Percentiles rank a stretch among this genome's conserved stretches.
Evolutionary conservation across 495 filamentous ascomycete species (phyloP).

Genomic region (Aspergillus incahuasiensis): DNA sequence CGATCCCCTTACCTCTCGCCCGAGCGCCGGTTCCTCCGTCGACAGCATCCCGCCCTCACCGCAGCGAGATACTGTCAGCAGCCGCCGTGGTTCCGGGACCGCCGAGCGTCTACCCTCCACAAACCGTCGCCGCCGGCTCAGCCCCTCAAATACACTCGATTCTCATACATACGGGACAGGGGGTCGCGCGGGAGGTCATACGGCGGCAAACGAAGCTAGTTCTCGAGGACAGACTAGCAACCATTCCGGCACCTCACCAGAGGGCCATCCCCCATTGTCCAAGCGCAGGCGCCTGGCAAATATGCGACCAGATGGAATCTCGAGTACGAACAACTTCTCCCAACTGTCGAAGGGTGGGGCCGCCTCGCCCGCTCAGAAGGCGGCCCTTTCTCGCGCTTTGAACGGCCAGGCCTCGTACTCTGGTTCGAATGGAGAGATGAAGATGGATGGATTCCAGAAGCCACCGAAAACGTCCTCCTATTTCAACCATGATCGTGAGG

Average conservation of each 20-base stretch:
- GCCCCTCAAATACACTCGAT: conserved; percentile 23
- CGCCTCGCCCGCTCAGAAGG: conserved; percentile 36
- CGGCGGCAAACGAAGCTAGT: conserved; percentile 26
- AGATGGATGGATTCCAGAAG: conserved; percentile 47
- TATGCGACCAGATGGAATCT: conserved; percentile 57
- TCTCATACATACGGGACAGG: conserved; percentile 18
- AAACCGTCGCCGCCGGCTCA: conserved; percentile 29
- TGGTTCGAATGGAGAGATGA: conserved; percentile 36
- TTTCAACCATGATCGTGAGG: conserved; percentile 85
- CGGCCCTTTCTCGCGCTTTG: conserved; percentile 32
- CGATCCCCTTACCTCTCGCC: conserved; percentile 21
- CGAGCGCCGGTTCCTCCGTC: conserved; percentile 18
- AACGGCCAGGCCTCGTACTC: conserved; percentile 46
- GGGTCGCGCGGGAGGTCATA: conserved; percentile 18
- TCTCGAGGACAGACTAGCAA: conserved; percentile 22
- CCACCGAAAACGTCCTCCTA: conserved; percentile 42
- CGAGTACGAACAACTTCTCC: conserved; percentile 44
- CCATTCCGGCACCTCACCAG: conserved; percentile 25
- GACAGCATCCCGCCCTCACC: conserved; percentile 9
- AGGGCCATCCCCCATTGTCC: conserved; percentile 40
- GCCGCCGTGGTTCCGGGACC: conserved; percentile 8
- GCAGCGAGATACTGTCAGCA: conserved; percentile 13
- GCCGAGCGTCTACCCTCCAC: conserved; percentile 11
- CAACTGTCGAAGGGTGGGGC: conserved; percentile 45
- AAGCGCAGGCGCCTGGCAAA: conserved; percentile 61